Conservation (phyloP, 257 asterid species). For the Sherardia arvensis region DNA sequence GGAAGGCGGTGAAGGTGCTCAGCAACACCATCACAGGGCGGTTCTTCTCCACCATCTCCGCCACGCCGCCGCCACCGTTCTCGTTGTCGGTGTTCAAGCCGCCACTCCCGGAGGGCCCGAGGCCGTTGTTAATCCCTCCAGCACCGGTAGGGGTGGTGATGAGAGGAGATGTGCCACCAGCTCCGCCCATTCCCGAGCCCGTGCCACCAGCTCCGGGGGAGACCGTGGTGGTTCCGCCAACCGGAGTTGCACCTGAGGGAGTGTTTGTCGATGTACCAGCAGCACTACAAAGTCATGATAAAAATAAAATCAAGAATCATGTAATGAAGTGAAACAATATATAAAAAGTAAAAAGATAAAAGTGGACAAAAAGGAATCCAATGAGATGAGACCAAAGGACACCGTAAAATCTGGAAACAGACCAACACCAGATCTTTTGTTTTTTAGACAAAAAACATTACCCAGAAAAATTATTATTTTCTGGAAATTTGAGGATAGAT, state of each 20-base stretch:
- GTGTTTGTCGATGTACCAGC: slow-evolving; percentile 21
- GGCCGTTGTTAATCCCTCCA: slow-evolving; percentile 38
- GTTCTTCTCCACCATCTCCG: slow-evolving; percentile 6
- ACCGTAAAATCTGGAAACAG: background rate
- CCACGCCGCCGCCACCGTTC: slow-evolving; percentile 19
- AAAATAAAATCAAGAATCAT: no score
- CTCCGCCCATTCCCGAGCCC: background rate
- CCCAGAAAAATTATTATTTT: background rate
- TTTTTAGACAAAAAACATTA: background rate
- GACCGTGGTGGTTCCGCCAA: slow-evolving; percentile 12
- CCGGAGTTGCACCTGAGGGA: slow-evolving; percentile 19
- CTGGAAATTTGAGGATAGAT: background rate
- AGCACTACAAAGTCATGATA: background rate
- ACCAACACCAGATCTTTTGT: background rate
- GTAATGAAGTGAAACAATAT: background rate
- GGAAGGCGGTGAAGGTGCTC: background rate
- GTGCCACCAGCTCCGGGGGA: background rate
- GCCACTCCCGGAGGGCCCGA: slow-evolving; percentile 45
- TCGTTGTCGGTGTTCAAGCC: slow-evolving; percentile 33
- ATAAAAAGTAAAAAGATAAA: background rate
- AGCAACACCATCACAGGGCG: slow-evolving; percentile 6
- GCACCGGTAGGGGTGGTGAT: slow-evolving; percentile 37
- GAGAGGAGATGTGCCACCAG: slow-evolving; percentile 32
- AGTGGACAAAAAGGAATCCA: background rate
- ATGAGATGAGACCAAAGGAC: background rate